phyloP scores from a whole-genome alignment of 352 stramenopile genomes.

The Nothophytophthora sp. region DNA sequence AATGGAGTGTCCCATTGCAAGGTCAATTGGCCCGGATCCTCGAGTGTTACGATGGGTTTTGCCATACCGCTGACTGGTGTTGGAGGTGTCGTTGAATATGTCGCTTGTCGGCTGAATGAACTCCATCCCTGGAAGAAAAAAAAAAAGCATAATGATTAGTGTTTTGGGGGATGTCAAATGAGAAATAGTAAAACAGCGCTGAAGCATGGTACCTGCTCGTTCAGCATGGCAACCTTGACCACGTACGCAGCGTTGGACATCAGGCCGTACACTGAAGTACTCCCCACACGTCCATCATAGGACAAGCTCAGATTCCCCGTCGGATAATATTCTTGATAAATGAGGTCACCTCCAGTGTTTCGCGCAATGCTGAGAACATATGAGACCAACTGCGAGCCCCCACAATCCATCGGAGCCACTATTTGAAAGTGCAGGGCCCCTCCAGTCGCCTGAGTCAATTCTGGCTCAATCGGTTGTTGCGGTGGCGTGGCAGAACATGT shows the following conservation, averaged over 20 bases:
- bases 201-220: constrained; percentile 15
- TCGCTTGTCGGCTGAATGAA: constrained; percentile 10
- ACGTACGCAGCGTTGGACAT: constrained; percentile 38
- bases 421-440: constrained; percentile 42
- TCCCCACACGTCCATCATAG: constrained; percentile 13
- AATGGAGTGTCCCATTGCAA: constrained; percentile 39
- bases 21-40: constrained; percentile 54
- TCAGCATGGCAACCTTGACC: constrained; percentile 20
- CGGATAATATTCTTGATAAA: constrained; percentile 15
- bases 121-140: constrained; percentile 40
- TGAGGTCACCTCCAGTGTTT: constrained; percentile 9
- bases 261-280: constrained; percentile 31
- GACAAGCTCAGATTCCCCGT: constrained; percentile 2
- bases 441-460: constrained; percentile 40
- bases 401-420: constrained; percentile 36
- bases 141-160: no score
- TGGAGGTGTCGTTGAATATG: constrained; percentile 33
- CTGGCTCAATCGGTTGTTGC: constrained; percentile 17
- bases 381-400: constrained; percentile 21
- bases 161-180: constrained; percentile 11
- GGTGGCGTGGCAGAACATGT: constrained; percentile 21
- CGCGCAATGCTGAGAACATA: constrained; percentile 38
- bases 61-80: constrained; percentile 27
- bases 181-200: not conserved
- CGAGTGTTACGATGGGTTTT: constrained; percentile 19